Evolutionary conservation across 345 rosid species (phyloP), one percentile per base, ranked within the genome.

Genomic region (Eucalyptus shirleyi): DNA sequence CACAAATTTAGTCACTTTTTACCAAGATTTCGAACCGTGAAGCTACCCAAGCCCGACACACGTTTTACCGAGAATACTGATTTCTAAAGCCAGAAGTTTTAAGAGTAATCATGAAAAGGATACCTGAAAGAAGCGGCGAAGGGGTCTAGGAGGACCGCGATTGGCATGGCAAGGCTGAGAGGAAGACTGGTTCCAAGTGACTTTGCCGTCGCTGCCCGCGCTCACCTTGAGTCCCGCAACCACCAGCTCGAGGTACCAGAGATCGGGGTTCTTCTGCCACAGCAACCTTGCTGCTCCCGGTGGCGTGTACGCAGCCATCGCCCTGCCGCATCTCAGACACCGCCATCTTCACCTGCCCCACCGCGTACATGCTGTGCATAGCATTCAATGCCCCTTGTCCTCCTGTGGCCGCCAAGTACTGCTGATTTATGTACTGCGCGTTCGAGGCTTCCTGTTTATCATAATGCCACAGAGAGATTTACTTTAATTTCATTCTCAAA

Each of bases 121-220:
- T 92, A 96, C 99, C 97, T 98, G 99, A 50, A 97, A 98, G 93
- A 98, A 95, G 18, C 99, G 96, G n/a, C 97, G 96, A 80, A 98
- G 91, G 56, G 98, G 98, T 21, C 99, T 94, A 1, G 98, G 96
- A 60, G 97, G 98, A 50, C 99, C 98, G 88, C 93, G 92, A 77
- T 94, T 95, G 87, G 99, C 98, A 72, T 95, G 93, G 86, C 92
- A 94, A 82, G 97, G 97, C 91, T 96, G 99, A 53, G 97, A 91
- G 16, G 98, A 95, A 10, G 98, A 96, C 88, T 98, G 99, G 89
- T 94, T 97, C 99, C 99, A 98, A 11, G 98, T 95, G 88, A 97
- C 93, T 89, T 95, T 98, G 30, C 99, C 99, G 30, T 98, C 95
- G 86, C 99, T 96, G 12, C 99, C 99, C 14, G 98, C 97, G 69